phyloP scores from a whole-genome alignment of 163 green algal genomes.

The Chloromonas sp. region DNA sequence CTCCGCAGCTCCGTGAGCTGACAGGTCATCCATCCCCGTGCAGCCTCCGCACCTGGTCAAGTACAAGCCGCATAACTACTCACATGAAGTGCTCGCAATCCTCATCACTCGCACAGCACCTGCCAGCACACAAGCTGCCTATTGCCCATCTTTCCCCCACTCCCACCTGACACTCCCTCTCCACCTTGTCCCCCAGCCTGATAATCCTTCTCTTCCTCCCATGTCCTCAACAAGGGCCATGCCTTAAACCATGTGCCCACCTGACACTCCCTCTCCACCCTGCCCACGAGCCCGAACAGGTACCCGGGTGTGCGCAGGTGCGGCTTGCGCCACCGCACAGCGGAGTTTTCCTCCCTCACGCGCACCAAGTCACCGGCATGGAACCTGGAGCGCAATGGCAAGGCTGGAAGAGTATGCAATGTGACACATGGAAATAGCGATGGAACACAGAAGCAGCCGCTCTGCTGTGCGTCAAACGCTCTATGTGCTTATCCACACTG shows the following conservation, averaged over 20 bases:
- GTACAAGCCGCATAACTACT: background rate
- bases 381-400: conserved; percentile 25
- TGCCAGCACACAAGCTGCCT: background rate
- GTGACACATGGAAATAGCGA: too few species aligned
- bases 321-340: conserved; percentile 34
- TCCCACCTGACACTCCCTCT: background rate
- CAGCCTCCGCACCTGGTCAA: background rate
- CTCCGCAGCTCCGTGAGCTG: too few species aligned
- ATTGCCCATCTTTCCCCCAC: background rate
- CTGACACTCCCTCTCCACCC: conserved; percentile 15
- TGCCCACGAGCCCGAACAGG: conserved; percentile 31
- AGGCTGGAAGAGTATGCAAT: too few species aligned
- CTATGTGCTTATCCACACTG: too few species aligned
- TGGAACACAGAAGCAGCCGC: too few species aligned
- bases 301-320: conserved; percentile 52
- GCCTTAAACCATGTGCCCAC: background rate
- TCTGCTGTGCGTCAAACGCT: too few species aligned
- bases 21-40: too few species aligned
- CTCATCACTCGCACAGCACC: background rate
- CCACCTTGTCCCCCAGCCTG: conserved; percentile 16
- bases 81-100: too few species aligned
- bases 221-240: background rate
- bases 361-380: conserved; percentile 30
- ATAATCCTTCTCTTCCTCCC: background rate
- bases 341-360: conserved; percentile 34